Evolutionary conservation across 2,329 filamentous ascomycete genomes (phyloP).

Genomic region (Pseudogymnoascus sp.): DNA sequence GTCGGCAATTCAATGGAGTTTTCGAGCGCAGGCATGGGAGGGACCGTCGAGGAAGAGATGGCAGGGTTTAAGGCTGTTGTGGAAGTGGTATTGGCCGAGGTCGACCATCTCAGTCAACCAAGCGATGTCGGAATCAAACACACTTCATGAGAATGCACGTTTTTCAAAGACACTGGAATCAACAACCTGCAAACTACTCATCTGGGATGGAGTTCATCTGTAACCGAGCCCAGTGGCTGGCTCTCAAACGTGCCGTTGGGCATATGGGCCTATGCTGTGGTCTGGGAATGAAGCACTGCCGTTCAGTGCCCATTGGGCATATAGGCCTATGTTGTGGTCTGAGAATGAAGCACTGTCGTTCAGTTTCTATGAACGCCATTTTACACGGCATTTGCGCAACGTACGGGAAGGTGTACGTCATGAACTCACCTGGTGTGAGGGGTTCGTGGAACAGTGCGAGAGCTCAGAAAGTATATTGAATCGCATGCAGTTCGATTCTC

Average conservation of each 20-base stretch:
- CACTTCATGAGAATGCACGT: neutral
- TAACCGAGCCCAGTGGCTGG: neutral
- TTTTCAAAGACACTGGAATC: neutral
- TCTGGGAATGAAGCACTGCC: neutral
- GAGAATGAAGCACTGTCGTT: neutral
- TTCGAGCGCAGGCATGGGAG: constrained; percentile 61
- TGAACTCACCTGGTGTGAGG: neutral
- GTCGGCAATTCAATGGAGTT: constrained; percentile 83
- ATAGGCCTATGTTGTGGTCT: neutral
- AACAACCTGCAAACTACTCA: neutral
- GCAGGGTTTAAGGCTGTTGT: constrained; percentile 72
- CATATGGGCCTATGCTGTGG: neutral
- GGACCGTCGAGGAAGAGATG: constrained; percentile 88
- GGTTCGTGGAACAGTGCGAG: neutral
- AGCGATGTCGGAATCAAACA: constrained; percentile 1
- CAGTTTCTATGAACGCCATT: neutral
- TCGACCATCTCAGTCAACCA: constrained; percentile 26
- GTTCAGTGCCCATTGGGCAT: neutral
- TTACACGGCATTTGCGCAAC: neutral
- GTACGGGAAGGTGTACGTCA: neutral
- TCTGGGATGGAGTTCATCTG: neutral
- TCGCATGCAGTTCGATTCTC: neutral
- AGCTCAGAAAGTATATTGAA: neutral
- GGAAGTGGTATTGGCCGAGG: constrained; percentile 52
- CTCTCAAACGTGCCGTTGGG: neutral